Conservation (phyloP, 768 basidiomycete genomes). For the Crucibulum laeve region DNA sequence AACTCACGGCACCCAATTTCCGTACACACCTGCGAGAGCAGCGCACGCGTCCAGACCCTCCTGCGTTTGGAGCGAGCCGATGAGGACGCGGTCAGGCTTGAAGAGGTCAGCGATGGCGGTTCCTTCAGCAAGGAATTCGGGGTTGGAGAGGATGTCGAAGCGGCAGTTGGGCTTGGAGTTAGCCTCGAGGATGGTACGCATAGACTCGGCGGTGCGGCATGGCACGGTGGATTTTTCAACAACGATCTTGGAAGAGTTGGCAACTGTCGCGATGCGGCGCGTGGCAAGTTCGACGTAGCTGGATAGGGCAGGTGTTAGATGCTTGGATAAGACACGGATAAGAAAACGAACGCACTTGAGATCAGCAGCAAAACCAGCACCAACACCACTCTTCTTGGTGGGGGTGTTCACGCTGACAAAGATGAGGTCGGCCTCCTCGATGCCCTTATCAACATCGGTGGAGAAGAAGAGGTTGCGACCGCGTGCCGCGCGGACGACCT, state of each 20-base stretch:
- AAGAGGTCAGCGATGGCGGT: conserved; percentile 91
- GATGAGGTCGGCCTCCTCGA: conserved; percentile 93
- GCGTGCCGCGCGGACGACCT: conserved; percentile 81
- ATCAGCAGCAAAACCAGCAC: conserved; percentile 97
- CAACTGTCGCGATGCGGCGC: conserved; percentile 90
- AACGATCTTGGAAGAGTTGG: conserved; percentile 91
- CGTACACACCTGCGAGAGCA: conserved; percentile 77
- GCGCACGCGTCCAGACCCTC: conserved; percentile 82
- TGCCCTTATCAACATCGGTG: conserved; percentile 89
- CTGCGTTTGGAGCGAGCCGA: conserved; percentile 88
- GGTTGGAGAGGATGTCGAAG: conserved; percentile 99
- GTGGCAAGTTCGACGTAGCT: conserved; percentile 98
- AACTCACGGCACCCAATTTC: conserved; percentile 93
- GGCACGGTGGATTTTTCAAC: conserved; percentile 99
- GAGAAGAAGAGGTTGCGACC: conserved; percentile 98
- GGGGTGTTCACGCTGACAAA: conserved; percentile 99
- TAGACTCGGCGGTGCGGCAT: conserved; percentile 96
- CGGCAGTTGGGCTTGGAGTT: conserved; percentile 89
- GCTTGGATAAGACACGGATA: conserved; percentile 8
- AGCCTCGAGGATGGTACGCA: conserved; percentile 98
- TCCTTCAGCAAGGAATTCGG: conserved; percentile 98
- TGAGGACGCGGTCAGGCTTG: conserved; percentile 90
- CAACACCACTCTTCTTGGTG: conserved; percentile 96
- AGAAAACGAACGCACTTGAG: conserved; percentile 68
- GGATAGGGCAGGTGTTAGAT: conserved; percentile 6